Conservation (phyloP, 139 green algal genomes). For the Coelastrella sp. region DNA sequence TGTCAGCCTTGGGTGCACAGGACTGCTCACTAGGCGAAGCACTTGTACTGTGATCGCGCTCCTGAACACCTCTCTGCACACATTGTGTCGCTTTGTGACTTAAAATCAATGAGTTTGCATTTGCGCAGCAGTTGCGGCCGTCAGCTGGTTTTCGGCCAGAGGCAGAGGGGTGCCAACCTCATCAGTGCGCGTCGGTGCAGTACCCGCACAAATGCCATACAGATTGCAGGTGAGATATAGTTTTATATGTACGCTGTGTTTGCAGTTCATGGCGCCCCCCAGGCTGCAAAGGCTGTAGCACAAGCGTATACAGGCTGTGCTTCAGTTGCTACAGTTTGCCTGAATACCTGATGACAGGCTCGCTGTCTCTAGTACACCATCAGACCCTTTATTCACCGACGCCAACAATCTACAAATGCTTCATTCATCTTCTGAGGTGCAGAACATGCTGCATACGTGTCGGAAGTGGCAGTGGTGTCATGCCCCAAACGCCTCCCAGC, state of each 20-base stretch:
- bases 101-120: conserved; percentile 6
- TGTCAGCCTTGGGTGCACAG: no score
- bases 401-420: no score
- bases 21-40: no score
- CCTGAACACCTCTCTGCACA: no score
- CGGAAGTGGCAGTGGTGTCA: conserved; percentile 52
- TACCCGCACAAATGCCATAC: conserved; percentile 43
- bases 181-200: conserved; percentile 13
- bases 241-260: not conserved
- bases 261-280: not conserved
- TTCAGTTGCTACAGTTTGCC: not conserved
- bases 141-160: not conserved
- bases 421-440: not conserved
- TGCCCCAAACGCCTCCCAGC: conserved; percentile 60
- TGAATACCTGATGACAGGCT: not conserved
- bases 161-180: not conserved
- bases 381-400: no score
- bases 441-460: conserved; percentile 52
- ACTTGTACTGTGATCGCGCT: no score
- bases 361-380: not conserved
- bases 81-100: not conserved
- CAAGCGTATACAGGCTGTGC: not conserved
- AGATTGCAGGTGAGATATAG: conserved; percentile 35
- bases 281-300: not conserved
- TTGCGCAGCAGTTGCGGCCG: not conserved